Percentiles rank a stretch among this genome's conserved stretches.
These are phyloP conservation scores for Cercospora sp. DNA, from an alignment of 2,329 filamentous ascomycete genomes.

Conservation along the genomic window DNA sequence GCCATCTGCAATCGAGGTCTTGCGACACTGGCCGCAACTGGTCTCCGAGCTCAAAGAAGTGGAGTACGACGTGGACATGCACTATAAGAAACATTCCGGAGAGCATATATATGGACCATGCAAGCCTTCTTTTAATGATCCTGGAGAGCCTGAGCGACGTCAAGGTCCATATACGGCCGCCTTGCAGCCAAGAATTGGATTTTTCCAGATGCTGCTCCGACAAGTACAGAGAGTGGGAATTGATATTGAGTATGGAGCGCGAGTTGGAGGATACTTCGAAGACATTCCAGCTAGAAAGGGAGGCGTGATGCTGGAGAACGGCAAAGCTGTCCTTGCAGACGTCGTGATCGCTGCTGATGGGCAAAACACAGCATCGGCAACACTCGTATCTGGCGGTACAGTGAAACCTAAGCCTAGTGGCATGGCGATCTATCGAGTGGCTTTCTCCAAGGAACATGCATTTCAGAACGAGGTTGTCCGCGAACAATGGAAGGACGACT, in stretches of 20 bases:
- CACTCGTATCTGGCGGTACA: slow-evolving; percentile 53
- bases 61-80: background rate
- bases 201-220: background rate
- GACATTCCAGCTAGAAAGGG: slow-evolving; percentile 26
- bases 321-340: slow-evolving; percentile 47
- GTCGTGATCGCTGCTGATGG: slow-evolving; percentile 56
- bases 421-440: slow-evolving; percentile 57
- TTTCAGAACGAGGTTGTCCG: slow-evolving; percentile 53
- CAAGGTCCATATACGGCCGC: background rate
- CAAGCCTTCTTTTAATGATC: background rate
- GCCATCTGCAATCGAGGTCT: background rate
- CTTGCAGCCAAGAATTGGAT: background rate
- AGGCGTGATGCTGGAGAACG: slow-evolving; percentile 34
- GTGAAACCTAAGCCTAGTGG: slow-evolving; percentile 48
- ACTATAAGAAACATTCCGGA: background rate
- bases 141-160: background rate
- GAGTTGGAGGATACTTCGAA: slow-evolving; percentile 37
- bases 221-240: slow-evolving; percentile 25
- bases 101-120: background rate
- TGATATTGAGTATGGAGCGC: slow-evolving; percentile 37
- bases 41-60: background rate
- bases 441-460: slow-evolving; percentile 53
- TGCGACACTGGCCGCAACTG: background rate
- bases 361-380: slow-evolving; percentile 54
- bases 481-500: slow-evolving; percentile 32